Percentiles rank a stretch among this genome's conserved stretches.
These are phyloP conservation scores for Candida broadrunensis DNA, from an alignment of 805 yeast species.

Conservation along the genomic window DNA sequence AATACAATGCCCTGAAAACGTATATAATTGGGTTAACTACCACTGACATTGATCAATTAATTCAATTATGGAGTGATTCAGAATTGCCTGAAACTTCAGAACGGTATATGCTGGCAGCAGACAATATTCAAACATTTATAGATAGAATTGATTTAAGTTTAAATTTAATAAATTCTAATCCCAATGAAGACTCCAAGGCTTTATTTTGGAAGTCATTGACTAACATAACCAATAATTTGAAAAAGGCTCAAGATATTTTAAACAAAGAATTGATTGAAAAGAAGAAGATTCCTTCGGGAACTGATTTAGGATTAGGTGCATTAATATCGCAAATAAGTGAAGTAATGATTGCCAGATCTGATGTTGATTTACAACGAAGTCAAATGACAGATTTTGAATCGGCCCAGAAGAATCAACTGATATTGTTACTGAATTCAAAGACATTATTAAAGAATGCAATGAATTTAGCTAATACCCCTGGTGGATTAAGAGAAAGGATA, in stretches of 20 bases:
- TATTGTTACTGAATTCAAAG: constrained; percentile 37
- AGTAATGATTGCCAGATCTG: constrained; percentile 49
- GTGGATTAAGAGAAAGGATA: constrained; percentile 49
- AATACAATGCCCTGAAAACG: constrained; percentile 27
- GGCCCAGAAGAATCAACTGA: constrained; percentile 24
- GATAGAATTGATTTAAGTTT: constrained; percentile 26
- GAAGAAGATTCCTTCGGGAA: constrained; percentile 12
- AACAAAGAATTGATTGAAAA: constrained; percentile 14
- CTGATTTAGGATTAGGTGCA: constrained; percentile 25
- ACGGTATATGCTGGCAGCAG: constrained; percentile 39
- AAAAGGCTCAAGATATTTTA: constrained; percentile 35
- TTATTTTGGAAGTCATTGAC: constrained; percentile 40
- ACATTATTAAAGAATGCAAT: constrained; percentile 46
- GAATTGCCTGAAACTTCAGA: constrained; percentile 29
- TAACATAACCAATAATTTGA: constrained; percentile 33
- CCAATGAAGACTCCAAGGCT: constrained; percentile 10
- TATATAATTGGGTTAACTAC: constrained; percentile 24
- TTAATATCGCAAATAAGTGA: constrained; percentile 37
- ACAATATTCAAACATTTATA: constrained; percentile 41
- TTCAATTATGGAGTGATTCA: constrained; percentile 29
- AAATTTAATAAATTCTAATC: constrained; percentile 3
- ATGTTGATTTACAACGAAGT: constrained; percentile 50
- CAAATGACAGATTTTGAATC: constrained; percentile 24
- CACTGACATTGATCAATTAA: constrained; percentile 21
- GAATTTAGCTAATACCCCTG: constrained; percentile 41